Evolutionary conservation across 768 basidiomycete species (phyloP).

Genomic region (Lactarius tabidus): DNA sequence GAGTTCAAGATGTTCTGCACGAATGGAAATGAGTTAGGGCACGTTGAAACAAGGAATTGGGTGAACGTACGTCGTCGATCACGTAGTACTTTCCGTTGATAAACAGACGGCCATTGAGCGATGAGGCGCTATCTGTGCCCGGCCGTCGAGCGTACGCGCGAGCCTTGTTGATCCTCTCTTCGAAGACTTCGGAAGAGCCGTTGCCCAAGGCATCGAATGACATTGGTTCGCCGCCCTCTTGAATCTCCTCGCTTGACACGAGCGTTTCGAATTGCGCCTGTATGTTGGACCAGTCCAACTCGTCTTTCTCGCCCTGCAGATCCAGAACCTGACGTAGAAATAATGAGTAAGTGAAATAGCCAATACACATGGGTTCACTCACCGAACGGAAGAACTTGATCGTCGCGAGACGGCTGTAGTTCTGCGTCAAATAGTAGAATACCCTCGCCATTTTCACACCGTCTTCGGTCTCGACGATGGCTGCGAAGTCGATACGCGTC

Average conservation of each 20-base stretch:
- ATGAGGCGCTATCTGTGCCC: conserved; percentile 28
- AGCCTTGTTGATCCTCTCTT: conserved; percentile 28
- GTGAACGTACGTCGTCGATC: conserved; percentile 14
- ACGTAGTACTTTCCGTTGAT: conserved; percentile 41
- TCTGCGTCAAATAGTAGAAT: conserved; percentile 31
- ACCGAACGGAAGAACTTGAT: conserved; percentile 15
- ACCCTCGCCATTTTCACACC: conserved; percentile 34
- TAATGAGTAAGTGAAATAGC: background rate
- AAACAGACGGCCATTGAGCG: conserved; percentile 39
- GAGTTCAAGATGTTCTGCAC: conserved; percentile 58
- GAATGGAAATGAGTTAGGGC: background rate
- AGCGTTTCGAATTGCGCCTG: conserved; percentile 15
- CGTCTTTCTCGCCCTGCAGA: background rate
- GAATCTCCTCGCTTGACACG: background rate
- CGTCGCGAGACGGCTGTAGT: conserved; percentile 3
- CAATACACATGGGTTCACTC: background rate
- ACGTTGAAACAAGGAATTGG: background rate
- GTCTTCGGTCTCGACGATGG: conserved; percentile 53
- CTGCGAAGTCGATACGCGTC: conserved; percentile 83
- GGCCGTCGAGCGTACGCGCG: conserved; percentile 35
- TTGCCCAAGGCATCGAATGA: conserved; percentile 10
- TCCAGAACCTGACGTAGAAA: conserved; percentile 1
- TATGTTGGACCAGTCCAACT: conserved; percentile 13
- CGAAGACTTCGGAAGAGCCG: conserved; percentile 7
- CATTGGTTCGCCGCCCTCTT: conserved; percentile 1